phyloP scores from a whole-genome alignment of 2,329 filamentous ascomycete species.

The Nemania diffusa region DNA sequence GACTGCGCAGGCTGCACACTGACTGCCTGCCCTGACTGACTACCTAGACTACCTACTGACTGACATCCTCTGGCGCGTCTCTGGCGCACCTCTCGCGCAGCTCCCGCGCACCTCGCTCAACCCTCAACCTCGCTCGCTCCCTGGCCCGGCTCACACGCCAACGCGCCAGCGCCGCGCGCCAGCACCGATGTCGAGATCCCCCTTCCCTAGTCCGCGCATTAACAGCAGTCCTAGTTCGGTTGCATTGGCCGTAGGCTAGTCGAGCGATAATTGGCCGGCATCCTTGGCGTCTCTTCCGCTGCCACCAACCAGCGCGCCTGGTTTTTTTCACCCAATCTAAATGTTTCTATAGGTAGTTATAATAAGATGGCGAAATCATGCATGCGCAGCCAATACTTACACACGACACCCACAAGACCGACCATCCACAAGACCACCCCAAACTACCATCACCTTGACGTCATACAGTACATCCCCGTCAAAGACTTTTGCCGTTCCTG shows the following conservation, averaged over 20 bases:
- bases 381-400: slow-evolving; percentile 12
- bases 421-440: slow-evolving; percentile 7
- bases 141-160: neutral
- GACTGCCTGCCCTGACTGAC: no score
- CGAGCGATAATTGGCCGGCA: slow-evolving; percentile 20
- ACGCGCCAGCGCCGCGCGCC: no score
- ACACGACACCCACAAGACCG: no score
- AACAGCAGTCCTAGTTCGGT: slow-evolving; percentile 30
- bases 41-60: no score
- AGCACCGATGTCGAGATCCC: neutral
- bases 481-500: slow-evolving; percentile 8
- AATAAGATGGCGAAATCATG: slow-evolving; percentile 16
- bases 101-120: no score
- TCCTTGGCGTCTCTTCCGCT: slow-evolving; percentile 2
- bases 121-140: no score
- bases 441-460: slow-evolving; percentile 19
- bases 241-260: slow-evolving; percentile 21
- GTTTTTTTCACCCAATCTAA: slow-evolving; percentile 16
- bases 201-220: slow-evolving; percentile 23
- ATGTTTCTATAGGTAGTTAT: slow-evolving; percentile 1
- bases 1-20: no score
- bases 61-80: slow-evolving; percentile 2
- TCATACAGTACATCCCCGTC: slow-evolving; percentile 19
- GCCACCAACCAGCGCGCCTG: slow-evolving; percentile 8
- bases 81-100: no score